Conservation (phyloP, 192 early-diverging fungal species). For the Entophlyctis luteolus region DNA sequence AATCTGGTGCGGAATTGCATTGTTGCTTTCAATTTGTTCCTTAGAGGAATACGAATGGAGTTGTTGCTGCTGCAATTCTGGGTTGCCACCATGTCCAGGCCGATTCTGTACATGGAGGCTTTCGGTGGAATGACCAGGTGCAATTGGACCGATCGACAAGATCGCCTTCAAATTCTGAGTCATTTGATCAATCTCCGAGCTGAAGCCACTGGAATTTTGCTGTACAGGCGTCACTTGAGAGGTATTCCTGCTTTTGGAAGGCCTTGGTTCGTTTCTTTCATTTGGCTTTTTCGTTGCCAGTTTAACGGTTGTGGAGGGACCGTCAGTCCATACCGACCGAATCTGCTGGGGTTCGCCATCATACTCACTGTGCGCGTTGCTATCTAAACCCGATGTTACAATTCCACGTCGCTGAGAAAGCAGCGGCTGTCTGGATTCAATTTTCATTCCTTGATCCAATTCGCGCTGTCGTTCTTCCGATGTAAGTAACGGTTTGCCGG, state of each 20-base stretch:
- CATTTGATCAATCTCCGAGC: conserved; percentile 19
- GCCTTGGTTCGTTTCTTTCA: neutral
- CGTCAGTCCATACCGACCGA: conserved; percentile 7
- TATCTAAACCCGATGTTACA: neutral
- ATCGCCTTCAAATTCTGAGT: conserved; percentile 19
- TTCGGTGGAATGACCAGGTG: neutral
- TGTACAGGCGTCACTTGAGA: neutral
- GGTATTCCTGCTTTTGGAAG: neutral
- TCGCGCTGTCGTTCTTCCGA: neutral
- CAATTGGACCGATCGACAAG: conserved; percentile 8
- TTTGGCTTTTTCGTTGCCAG: too few relatives aligned
- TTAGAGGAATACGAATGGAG: neutral
- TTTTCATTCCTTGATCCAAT: neutral
- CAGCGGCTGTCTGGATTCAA: neutral
- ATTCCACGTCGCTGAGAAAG: neutral
- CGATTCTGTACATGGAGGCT: too few relatives aligned
- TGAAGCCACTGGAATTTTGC: conserved; percentile 10
- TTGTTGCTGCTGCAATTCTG: neutral
- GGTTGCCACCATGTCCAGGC: too few relatives aligned
- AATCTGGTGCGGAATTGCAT: conserved; percentile 19
- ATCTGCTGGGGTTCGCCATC: neutral
- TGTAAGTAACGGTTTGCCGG: conserved; percentile 21
- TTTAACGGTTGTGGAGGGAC: too few relatives aligned
- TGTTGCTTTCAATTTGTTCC: neutral
- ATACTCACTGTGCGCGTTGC: neutral